Evolutionary conservation across 768 basidiomycete species (phyloP), one percentile per base, ranked within the genome.

Genomic region (Holtermanniella nyarrowii): DNA sequence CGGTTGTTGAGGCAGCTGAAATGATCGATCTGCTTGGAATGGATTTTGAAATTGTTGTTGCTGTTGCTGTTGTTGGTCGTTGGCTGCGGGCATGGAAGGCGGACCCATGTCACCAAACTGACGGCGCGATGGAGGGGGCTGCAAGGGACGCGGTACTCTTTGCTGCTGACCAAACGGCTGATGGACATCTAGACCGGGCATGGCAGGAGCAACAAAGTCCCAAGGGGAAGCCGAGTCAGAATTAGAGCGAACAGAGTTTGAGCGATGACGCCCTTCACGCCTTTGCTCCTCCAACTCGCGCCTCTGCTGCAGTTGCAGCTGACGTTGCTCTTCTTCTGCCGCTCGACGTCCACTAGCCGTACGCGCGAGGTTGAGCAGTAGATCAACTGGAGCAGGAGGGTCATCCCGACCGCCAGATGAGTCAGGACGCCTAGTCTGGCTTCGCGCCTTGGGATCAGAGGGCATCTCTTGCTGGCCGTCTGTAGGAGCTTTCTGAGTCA

Each of bases 181-280:
- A 42, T 66, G 62, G 1, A 71, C 68, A 49, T 71, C 66, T 25
- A 71, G 46, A 5, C 66, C 65, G n/a, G 64, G 62, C 62, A 71
- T 69, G 13, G 54, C 58, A 7, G 70, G 70, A 1, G 68, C 65
- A 5, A 63, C 57, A 46, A 69, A 71, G 1, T 63, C 68, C 70
- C 70, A 71, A 2, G 70, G 60, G 45, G 46, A 49, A 11, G 42
- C 53, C 26, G 11, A 43, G 16, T 46, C 55, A n/a, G n/a, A n/a
- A n/a, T n/a, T n/a, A 27, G 42, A 13, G 48, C 51, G 20, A 39
- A 42, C 12, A 21, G 46, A 12, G 46, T 50, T 12, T 53, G 26
- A 39, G 54, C 20, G 12, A 48, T 47, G 31, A 31, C 45, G 49
- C 14, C 56, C 56, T 16, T 47, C 48, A 18, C 25, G 39, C 20